Evolutionary conservation across 1,284 basidiomycete genomes (phyloP).

Genomic region (Sporisorium graminicola): DNA sequence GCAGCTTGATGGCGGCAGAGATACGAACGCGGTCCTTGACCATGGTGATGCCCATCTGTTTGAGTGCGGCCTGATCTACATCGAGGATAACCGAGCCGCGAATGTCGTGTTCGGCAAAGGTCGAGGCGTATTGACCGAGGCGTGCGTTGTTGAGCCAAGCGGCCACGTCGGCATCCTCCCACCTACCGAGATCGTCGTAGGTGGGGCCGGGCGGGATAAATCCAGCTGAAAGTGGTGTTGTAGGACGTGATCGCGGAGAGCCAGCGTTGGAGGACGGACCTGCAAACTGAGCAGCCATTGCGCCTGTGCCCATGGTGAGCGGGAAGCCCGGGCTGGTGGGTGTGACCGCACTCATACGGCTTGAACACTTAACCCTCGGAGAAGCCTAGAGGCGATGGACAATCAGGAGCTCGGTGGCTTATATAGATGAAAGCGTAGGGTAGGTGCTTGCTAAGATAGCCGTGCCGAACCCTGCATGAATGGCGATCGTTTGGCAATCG

Average conservation of each 20-base stretch:
- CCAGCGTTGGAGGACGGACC: slow-evolving; percentile 42
- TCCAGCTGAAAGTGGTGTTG: slow-evolving; percentile 45
- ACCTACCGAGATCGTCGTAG: slow-evolving; percentile 39
- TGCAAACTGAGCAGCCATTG: slow-evolving; percentile 21
- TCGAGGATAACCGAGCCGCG: slow-evolving; percentile 62
- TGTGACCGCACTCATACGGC: slow-evolving; percentile 46
- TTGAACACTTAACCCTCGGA: neutral
- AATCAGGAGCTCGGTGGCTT: neutral
- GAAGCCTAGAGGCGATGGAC: neutral
- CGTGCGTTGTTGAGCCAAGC: slow-evolving; percentile 58
- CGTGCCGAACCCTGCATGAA: neutral
- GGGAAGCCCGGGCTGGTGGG: slow-evolving; percentile 59
- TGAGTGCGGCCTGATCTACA: slow-evolving; percentile 62
- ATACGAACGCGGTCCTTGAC: slow-evolving; percentile 66
- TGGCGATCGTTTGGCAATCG: slow-evolving; percentile 1
- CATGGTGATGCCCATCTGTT: slow-evolving; percentile 67
- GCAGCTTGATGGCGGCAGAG: slow-evolving; percentile 63
- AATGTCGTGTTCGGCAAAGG: slow-evolving; percentile 65
- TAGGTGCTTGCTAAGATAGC: neutral
- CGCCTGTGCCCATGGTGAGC: slow-evolving; percentile 45
- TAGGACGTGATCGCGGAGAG: slow-evolving; percentile 42
- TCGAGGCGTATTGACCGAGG: slow-evolving; percentile 51
- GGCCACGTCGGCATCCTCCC: slow-evolving; percentile 54
- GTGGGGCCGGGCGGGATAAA: slow-evolving; percentile 29
- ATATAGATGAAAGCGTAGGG: neutral